Evolutionary conservation across 1,284 basidiomycete genomes (phyloP), one percentile per base, ranked within the genome.

Genomic region (Austropuccinia psidii): DNA sequence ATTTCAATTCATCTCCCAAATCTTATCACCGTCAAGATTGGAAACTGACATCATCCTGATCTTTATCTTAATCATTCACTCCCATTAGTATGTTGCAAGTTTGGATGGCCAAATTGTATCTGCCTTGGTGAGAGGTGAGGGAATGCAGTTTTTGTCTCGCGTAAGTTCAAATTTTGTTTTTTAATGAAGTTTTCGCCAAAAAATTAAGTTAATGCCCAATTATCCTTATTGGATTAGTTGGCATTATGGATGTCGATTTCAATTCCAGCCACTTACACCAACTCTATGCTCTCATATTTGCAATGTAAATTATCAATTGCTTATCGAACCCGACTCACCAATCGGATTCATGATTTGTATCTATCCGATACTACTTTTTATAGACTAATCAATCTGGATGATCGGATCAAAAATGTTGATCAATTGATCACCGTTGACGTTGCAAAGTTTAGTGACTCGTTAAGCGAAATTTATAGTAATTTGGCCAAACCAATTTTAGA

Each of bases 361-460:
- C 85, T 98, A 13, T 89, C 90, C 15, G 86, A 89, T 62, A 86
- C 76, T 82, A 85, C 82, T 33, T 98, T 94, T 81, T 98, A 98
- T 82, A 95, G 96, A 81, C 83, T 98, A 35, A 87, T 91, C 88
- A 80, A 78, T 29, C 49, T 95, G 75, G 92, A 95, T 78, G 95
- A 98, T 80, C 85, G 95, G 69, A 93, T 98, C 76, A 93, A 93
- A 83, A 98, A 98, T 77, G 90, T 92, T 9, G 95, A 98, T 79
- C 94, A 97, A 89, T 90, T 95, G 87, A 92, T 98, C 76, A 95
- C 93, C 0, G 89, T 95, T 75, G 95, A 98, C 80, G 92, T 98
- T 54, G 90, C 93, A 80, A 90, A 90, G 74, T 98, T 98, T 82
- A 92, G 91, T 39, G 86, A 86, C 27, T 89, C 93, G 79, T 86